phyloP scores from a whole-genome alignment of 257 asterid genomes.

The Nicotiana noctiflora region DNA sequence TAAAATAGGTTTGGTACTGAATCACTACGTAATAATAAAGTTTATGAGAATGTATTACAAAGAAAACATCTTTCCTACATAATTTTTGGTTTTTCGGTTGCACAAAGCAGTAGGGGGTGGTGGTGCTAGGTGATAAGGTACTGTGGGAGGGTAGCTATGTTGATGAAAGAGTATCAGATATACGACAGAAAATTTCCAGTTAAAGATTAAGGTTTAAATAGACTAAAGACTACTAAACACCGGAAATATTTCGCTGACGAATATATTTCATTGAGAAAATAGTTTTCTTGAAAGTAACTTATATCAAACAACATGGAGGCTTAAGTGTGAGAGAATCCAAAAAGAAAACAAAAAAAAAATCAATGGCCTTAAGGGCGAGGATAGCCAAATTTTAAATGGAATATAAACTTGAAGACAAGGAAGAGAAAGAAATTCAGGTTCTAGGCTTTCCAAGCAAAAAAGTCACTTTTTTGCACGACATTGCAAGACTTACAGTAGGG shows the following conservation, averaged over 20 bases:
- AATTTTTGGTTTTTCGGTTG: neutral
- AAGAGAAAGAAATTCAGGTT: neutral
- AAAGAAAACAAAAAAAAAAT: neutral
- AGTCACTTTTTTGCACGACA: neutral
- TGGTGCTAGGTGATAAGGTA: neutral
- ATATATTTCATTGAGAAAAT: too few species aligned
- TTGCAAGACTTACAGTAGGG: constrained; percentile 63
- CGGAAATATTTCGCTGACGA: neutral
- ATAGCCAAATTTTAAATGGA: neutral
- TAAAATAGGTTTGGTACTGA: neutral
- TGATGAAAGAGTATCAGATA: neutral
- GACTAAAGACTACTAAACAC: neutral
- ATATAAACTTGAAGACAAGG: neutral
- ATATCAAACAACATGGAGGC: neutral
- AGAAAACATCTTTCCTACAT: neutral
- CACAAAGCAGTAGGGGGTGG: neutral
- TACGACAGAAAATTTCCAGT: neutral
- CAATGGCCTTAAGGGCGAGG: neutral
- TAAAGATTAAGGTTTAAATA: neutral
- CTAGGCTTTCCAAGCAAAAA: neutral
- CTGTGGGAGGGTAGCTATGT: neutral
- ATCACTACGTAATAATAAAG: neutral
- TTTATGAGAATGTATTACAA: neutral
- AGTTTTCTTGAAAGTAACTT: neutral
- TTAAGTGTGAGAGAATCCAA: neutral